phyloP scores from a whole-genome alignment of 805 yeast genomes.

The Scheffersomyces coipomensis region DNA sequence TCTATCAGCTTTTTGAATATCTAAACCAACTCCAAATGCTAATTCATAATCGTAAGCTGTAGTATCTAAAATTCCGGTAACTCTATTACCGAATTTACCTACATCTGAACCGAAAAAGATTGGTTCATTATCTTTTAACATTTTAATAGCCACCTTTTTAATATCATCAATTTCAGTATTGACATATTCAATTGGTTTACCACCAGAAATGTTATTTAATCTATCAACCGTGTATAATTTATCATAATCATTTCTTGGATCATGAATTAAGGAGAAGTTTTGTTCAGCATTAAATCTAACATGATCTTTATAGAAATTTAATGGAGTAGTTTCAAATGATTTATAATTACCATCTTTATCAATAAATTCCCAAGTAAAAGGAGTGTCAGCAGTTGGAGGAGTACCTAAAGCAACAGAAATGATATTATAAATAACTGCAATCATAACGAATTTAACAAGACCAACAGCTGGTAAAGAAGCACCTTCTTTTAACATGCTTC shows the following conservation, averaged over 20 bases:
- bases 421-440: conserved; percentile 62
- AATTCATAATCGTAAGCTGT: conserved; percentile 65
- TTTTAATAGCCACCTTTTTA: conserved; percentile 60
- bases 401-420: conserved; percentile 70
- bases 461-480: conserved; percentile 37
- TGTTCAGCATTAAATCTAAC: conserved; percentile 51
- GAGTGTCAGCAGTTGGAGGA: conserved; percentile 72
- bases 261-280: conserved; percentile 70
- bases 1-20: conserved; percentile 62
- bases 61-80: conserved; percentile 70
- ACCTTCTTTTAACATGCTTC: conserved; percentile 47
- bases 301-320: conserved; percentile 56
- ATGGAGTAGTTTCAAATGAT: conserved; percentile 59
- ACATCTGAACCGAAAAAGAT: conserved; percentile 89
- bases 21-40: conserved; percentile 51
- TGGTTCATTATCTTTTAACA: conserved; percentile 71
- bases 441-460: conserved; percentile 38
- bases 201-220: conserved; percentile 70
- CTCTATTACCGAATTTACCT: conserved; percentile 68
- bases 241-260: conserved; percentile 73
- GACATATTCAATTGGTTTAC: conserved; percentile 68
- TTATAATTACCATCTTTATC: conserved; percentile 67
- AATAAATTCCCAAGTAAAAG: conserved; percentile 70
- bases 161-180: conserved; percentile 61
- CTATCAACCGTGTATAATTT: conserved; percentile 68